These are phyloP conservation scores for Thelonectria olida DNA, from an alignment of 2,329 filamentous ascomycete species.

Conservation along the genomic window DNA sequence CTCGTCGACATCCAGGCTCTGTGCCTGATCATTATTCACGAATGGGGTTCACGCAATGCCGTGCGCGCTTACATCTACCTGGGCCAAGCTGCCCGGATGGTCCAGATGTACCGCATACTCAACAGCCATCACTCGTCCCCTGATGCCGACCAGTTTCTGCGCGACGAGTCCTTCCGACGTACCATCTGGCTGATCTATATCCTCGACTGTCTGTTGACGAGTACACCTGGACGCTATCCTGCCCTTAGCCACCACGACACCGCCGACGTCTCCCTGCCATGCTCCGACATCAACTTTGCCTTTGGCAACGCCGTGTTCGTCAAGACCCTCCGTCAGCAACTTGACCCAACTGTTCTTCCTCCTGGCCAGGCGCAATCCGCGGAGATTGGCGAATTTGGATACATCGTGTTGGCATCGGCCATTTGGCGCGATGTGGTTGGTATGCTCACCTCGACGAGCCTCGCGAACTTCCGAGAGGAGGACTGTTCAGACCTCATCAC, in stretches of 20 bases:
- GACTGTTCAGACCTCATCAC: slow-evolving; percentile 60
- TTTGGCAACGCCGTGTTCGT: slow-evolving; percentile 69
- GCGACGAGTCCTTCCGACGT: slow-evolving; percentile 69
- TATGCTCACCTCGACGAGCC: slow-evolving; percentile 65
- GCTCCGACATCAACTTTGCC: slow-evolving; percentile 69
- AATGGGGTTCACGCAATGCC: slow-evolving; percentile 70
- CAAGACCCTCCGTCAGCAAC: slow-evolving; percentile 61
- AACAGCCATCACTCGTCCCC: slow-evolving; percentile 63
- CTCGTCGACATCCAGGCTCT: slow-evolving; percentile 70
- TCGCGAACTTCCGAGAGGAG: slow-evolving; percentile 63
- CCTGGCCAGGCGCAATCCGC: slow-evolving; percentile 51
- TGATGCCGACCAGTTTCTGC: slow-evolving; percentile 65
- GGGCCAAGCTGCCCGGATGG: slow-evolving; percentile 70
- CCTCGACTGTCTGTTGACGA: slow-evolving; percentile 69
- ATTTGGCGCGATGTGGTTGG: slow-evolving; percentile 70
- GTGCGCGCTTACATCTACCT: slow-evolving; percentile 71
- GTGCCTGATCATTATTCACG: slow-evolving; percentile 69
- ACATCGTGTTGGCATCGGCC: slow-evolving; percentile 68
- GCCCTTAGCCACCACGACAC: slow-evolving; percentile 65
- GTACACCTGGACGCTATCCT: slow-evolving; percentile 67
- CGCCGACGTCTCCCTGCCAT: slow-evolving; percentile 65
- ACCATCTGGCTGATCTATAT: slow-evolving; percentile 72
- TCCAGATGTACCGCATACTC: slow-evolving; percentile 70
- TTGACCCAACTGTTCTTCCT: slow-evolving; percentile 46
- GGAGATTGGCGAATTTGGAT: slow-evolving; percentile 69